Evolutionary conservation across 345 rosid species (phyloP), one percentile per base, ranked within the genome.

Genomic region (Noccaea caerulescens): DNA sequence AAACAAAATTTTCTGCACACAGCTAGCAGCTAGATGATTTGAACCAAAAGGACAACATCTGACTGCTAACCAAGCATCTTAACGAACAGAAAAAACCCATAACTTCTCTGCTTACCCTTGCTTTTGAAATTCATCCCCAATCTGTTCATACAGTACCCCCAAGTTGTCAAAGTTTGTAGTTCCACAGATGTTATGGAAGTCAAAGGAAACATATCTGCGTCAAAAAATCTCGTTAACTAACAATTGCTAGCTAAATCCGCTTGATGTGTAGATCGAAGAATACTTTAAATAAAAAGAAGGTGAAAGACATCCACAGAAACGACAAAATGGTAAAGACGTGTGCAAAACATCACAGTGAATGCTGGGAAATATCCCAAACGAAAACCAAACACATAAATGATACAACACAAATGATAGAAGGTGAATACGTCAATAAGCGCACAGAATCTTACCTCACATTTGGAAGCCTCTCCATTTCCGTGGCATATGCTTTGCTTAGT

Each of bases 171-270:
- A 91, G 77, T 89, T 89, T 68, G 96, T 76, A 72, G 70, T 87
- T 77, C 97, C 96, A 77, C 98, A 91, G n/a, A 83, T 44, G 72
- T 78, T 83, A 75, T 93, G 98, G 60, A 91, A 93, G 72, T 93
- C 97, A 67, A 91, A 93, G 25, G 94, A 79, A 44, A 89, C 69
- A 63, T 86, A 93, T 84, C 98, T 93, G 96, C 73, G 65, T 39
- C 6, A 51, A 66, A 61, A 36, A 38, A n/a, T 43, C 42, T 41
- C 60, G 55, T 69, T 46, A 62, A 41, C 59, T 55, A 68, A 43
- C 49, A 52, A 14, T 45, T 5, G 8, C 51, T 44, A 16, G 8
- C 51, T 44, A 16, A 42, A 61, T 34, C 47, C 27, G 45, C 33
- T 27, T 45, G 41, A 50, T 42, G 72, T 6, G 39, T 63, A 53